Conservation (phyloP, 148 eudicot genomes). For the Talinum fruticosum region DNA sequence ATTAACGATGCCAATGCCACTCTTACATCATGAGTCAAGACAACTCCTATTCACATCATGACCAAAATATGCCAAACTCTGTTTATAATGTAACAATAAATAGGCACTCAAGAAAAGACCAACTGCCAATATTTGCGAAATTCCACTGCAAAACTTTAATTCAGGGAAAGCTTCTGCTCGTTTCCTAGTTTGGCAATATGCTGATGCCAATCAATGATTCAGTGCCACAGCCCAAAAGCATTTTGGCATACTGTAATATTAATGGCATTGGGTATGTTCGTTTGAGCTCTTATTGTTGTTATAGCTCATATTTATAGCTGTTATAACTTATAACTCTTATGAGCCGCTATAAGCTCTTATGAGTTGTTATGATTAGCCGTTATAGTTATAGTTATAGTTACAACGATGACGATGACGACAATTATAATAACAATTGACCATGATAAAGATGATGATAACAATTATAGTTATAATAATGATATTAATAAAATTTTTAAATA, state of each 20-base stretch:
- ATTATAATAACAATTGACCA: no score
- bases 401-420: no score
- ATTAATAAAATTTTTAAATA: no score
- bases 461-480: no score
- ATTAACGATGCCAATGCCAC: background rate
- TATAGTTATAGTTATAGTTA: no score
- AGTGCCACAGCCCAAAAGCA: background rate
- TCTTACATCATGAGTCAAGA: conserved; percentile 1
- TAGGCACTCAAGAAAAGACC: background rate
- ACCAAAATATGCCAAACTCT: background rate
- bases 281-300: no score
- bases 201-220: background rate
- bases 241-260: background rate
- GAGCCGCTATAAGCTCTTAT: no score
- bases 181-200: background rate
- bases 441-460: no score
- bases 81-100: background rate
- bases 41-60: background rate
- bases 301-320: no score
- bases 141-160: background rate
- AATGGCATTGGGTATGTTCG: no score
- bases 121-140: background rate
- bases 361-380: no score
- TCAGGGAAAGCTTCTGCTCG: background rate
- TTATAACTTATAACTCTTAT: no score